A percentile compares a stretch with the other conserved stretches of the same genome.
Conservation (phyloP, 2,329 filamentous ascomycete species). For the Cladosporium austrohemisphaericum region DNA sequence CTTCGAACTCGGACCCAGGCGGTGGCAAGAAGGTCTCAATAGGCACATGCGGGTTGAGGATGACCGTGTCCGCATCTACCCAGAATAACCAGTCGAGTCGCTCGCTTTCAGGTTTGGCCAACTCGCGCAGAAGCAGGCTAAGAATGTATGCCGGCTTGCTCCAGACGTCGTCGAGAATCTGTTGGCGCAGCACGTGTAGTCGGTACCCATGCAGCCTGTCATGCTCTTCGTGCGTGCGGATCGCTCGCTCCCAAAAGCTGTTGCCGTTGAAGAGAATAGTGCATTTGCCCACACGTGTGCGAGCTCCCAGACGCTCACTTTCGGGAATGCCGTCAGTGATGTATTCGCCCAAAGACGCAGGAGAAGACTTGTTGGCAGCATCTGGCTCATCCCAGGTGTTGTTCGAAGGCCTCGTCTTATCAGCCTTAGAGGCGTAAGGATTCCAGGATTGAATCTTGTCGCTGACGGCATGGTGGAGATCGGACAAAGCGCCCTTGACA, state of each 20-base stretch:
- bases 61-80: conserved; percentile 43
- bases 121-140: conserved; percentile 37
- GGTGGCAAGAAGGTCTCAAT: conserved; percentile 40
- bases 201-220: conserved; percentile 41
- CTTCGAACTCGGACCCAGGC: conserved; percentile 30
- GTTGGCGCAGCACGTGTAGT: conserved; percentile 40
- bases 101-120: conserved; percentile 37
- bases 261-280: conserved; percentile 39
- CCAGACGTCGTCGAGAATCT: conserved; percentile 43
- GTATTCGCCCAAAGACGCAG: conserved; percentile 20
- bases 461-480: conserved; percentile 32
- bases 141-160: conserved; percentile 45
- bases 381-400: neutral
- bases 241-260: conserved; percentile 39
- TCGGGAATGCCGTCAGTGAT: conserved; percentile 26
- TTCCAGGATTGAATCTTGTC: conserved; percentile 32
- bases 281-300: conserved; percentile 36
- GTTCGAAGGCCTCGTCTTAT: conserved; percentile 1
- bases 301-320: conserved; percentile 28
- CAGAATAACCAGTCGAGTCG: conserved; percentile 44
- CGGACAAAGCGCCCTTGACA: conserved; percentile 31
- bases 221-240: conserved; percentile 41
- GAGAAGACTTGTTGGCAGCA: conserved; percentile 2
- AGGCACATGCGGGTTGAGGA: conserved; percentile 42
- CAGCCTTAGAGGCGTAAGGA: conserved; percentile 19